Evolutionary conservation across 257 asterid species (phyloP), one percentile per base, ranked within the genome.

Genomic region (Solanum piurae): DNA sequence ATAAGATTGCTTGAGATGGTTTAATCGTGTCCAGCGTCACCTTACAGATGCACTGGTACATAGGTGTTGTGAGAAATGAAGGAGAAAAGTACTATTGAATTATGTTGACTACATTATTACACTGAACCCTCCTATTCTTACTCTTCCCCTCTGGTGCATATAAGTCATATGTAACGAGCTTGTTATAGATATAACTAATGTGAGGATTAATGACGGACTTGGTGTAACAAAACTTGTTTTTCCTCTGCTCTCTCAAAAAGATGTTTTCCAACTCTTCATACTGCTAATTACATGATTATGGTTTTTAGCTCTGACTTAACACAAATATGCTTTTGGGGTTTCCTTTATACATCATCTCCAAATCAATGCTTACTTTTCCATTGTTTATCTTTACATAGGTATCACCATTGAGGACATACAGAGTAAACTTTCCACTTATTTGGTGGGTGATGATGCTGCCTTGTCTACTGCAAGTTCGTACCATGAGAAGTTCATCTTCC

Each of bases 381-480:
- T 1, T 21, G 42, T 37, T 87, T 25, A 52, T 68, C 12, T 88
- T 86, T 91, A 49, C 86, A 36, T 87, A 95, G 98, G 93, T 87
- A 83, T 94, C 87, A 86, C 90, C 25, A 91, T 88, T 86, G 95
- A 95, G 87, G 98, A 95, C 91, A 91, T 97, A 90, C 89, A 88
- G 29, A 88, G 90, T 89, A 94, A 94, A 89, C 86, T 95, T 64
- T 89, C 94, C 77, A 91, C 87, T 86, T 95, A 94, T 92, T 91
- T 95, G 87, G 93, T 92, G 91, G 92, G 44, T 77, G 89, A 89
- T 75, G 75, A 84, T 87, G 93, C 66, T 86, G 86, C 86, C 34
- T 33, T 84, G 82, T 86, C 89, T 85, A n/a, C 58, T 86, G 74
- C 85, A 60, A 89, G 68, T 89, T 42, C 88, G 38, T 75, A 91